Evolutionary conservation across 2,329 filamentous ascomycete species (phyloP), one percentile per base, ranked within the genome.

Genomic region (Exophiala aquamarina): DNA sequence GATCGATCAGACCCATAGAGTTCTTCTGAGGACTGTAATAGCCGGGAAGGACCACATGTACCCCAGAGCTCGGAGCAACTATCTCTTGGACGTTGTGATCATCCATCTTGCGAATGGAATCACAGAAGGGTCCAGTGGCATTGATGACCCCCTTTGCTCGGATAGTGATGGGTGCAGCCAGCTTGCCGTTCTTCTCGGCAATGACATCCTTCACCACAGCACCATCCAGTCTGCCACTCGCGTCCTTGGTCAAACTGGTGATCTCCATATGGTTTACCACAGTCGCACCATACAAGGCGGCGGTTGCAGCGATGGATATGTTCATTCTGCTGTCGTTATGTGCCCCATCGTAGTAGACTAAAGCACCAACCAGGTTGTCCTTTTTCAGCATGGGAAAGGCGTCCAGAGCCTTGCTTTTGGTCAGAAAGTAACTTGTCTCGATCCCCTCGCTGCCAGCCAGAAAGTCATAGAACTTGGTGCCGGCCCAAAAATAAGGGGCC

Each of bases 301-400:
- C 88, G 14, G 89, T 94, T 82, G 92, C 88, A 15, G 87, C 89
- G 47, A 94, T 76, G 7, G 87, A 91, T 20, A 93, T 86, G 63
- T 94, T 94, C 89, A 95, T 94, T 40, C 89, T 82, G 15, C 89
- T 93, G 67, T 95, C 89, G 63, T 95, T 95, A 70, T 95, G 89
- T 21, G 87, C 88, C 59, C 89, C 89, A 70, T 95, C 89, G 65
- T 94, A 94, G 74, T 95, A 95, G 18, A 94, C 89, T 61, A 94
- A 72, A 48, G 89, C 88, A 51, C 89, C 89, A 35, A 90, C 79
- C 11, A 94, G 73, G 56, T 86, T 82, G 33, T 87, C 83, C 63
- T 82, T 85, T 71, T 89, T 91, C 56, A 94, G 70, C 89, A 94
- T 93, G 6, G 89, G 89, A 63, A 94, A 94, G 2, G 86, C 86